These are phyloP conservation scores for Candida piceae DNA, from an alignment of 805 yeast species.

Conservation along the genomic window DNA sequence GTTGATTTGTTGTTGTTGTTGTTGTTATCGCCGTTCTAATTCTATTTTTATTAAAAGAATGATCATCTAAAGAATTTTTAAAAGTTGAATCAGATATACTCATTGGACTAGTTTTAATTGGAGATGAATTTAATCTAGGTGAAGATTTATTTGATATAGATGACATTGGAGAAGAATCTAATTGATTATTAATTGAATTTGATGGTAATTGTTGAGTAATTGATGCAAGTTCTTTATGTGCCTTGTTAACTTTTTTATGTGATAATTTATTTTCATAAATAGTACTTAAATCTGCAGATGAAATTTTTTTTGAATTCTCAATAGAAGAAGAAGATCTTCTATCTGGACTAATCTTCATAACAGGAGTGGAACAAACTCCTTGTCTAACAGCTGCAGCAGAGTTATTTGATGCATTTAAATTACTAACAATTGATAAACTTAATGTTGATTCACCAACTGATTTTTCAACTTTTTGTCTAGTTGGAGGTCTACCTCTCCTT, in stretches of 20 bases:
- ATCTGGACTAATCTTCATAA: conserved; percentile 29
- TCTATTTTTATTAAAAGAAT: neutral
- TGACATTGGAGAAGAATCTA: conserved; percentile 17
- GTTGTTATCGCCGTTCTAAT: neutral
- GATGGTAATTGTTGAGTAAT: too few relatives aligned
- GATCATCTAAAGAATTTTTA: neutral
- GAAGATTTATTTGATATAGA: conserved; percentile 13
- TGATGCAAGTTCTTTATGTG: conserved; percentile 20
- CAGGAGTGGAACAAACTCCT: conserved; percentile 27
- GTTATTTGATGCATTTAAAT: conserved; percentile 20
- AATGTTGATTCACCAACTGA: conserved; percentile 26
- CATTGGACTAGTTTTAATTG: conserved; percentile 27
- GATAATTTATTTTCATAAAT: conserved; percentile 1
- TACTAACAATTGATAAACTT: conserved; percentile 16
- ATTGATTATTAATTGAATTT: neutral
- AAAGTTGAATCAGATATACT: conserved; percentile 8
- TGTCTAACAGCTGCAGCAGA: conserved; percentile 27
- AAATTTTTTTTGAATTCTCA: too few relatives aligned
- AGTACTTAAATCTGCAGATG: neutral
- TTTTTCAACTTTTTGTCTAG: conserved; percentile 15
- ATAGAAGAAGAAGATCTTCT: conserved; percentile 10
- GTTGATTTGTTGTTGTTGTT: too few relatives aligned
- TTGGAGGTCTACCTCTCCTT: conserved; percentile 29
- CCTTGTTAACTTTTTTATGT: conserved; percentile 11
- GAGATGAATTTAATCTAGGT: conserved; percentile 21